phyloP scores from a whole-genome alignment of 2,329 filamentous ascomycete genomes.

The Trichoderma brevicompactum region DNA sequence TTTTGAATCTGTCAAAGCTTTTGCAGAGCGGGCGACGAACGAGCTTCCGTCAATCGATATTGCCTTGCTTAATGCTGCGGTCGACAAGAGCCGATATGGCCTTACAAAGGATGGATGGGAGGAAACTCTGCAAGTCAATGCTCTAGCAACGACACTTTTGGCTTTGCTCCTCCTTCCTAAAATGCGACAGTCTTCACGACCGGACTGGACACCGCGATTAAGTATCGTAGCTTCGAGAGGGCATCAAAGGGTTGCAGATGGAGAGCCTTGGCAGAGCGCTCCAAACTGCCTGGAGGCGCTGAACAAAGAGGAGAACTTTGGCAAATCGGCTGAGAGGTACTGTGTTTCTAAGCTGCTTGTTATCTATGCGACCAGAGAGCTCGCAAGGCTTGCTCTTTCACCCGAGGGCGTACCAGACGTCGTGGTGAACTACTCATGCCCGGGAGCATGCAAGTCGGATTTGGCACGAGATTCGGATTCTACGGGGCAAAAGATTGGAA shows the following conservation, averaged over 20 bases:
- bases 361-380: background rate
- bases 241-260: constrained; percentile 15
- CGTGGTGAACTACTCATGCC: constrained; percentile 14
- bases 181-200: constrained; percentile 25
- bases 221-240: constrained; percentile 25
- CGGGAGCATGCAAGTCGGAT: constrained; percentile 8
- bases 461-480: background rate
- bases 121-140: constrained; percentile 60
- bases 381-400: constrained; percentile 3
- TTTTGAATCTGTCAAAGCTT: constrained; percentile 16
- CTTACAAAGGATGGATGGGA: constrained; percentile 51
- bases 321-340: constrained; percentile 9
- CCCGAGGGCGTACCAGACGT: background rate
- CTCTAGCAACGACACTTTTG: constrained; percentile 59
- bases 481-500: background rate
- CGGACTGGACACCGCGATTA: constrained; percentile 24
- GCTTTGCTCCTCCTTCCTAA: constrained; percentile 50
- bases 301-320: constrained; percentile 16
- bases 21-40: background rate
- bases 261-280: constrained; percentile 7
- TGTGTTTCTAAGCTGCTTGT: constrained; percentile 6
- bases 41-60: constrained; percentile 32
- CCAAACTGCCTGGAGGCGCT: constrained; percentile 5
- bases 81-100: constrained; percentile 31
- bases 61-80: constrained; percentile 40